phyloP scores from a whole-genome alignment of 2,329 filamentous ascomycete species.

The Xylariaceae sp. region DNA sequence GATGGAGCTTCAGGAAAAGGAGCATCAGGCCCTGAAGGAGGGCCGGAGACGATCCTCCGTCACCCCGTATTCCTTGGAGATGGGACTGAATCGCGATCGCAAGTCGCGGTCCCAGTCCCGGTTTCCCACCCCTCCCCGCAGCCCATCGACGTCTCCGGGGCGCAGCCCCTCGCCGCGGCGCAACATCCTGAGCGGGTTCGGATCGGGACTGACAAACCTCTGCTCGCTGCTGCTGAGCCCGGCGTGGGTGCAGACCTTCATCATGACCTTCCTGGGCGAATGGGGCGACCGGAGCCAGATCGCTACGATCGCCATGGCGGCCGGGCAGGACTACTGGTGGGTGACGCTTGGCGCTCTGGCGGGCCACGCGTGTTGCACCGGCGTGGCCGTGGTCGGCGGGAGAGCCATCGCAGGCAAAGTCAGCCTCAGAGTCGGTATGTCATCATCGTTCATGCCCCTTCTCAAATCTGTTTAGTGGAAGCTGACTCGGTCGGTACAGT shows the following conservation, averaged over 20 bases:
- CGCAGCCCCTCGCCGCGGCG: slow-evolving; percentile 46
- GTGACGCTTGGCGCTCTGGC: slow-evolving; percentile 82
- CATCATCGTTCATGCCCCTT: neutral
- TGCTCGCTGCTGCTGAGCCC: slow-evolving; percentile 83
- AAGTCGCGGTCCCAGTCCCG: slow-evolving; percentile 68
- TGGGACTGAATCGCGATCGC: slow-evolving; percentile 59
- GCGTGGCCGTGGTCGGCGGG: slow-evolving; percentile 84
- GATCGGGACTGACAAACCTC: slow-evolving; percentile 67
- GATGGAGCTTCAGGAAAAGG: slow-evolving; percentile 86
- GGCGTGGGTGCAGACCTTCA: slow-evolving; percentile 97
- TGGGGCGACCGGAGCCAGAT: slow-evolving; percentile 98
- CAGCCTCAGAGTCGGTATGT: slow-evolving; percentile 91
- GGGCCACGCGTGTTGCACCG: slow-evolving; percentile 85
- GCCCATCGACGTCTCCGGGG: slow-evolving; percentile 68
- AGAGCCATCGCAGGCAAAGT: slow-evolving; percentile 88
- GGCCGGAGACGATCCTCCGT: slow-evolving; percentile 59
- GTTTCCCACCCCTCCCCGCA: slow-evolving; percentile 72
- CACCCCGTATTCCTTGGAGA: slow-evolving; percentile 71
- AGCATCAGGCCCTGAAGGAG: slow-evolving; percentile 63
- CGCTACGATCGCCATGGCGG: slow-evolving; percentile 97
- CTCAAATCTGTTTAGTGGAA: slow-evolving; percentile 2
- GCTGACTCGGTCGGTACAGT: slow-evolving; percentile 46
- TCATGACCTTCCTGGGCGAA: slow-evolving; percentile 97
- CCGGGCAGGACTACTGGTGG: slow-evolving; percentile 98
- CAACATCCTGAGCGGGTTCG: slow-evolving; percentile 23